A percentile compares a stretch with the other conserved stretches of the same genome.
Evolutionary conservation across 176 grass and related monocot genomes (phyloP).

Genomic region (Oryza glaberrima): DNA sequence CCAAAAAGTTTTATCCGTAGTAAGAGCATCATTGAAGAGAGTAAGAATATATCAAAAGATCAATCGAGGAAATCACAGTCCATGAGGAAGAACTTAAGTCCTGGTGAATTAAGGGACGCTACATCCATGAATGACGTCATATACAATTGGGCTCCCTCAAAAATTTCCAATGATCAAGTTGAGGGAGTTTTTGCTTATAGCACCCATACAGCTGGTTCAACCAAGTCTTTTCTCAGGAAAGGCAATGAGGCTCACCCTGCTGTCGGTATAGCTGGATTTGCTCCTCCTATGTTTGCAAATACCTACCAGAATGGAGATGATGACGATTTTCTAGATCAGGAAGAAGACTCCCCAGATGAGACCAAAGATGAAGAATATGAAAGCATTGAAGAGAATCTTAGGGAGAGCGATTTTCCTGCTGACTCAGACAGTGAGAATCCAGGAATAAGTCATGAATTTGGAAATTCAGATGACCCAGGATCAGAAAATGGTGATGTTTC

Average conservation of each 20-base stretch:
- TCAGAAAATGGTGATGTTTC: conserved; percentile 69
- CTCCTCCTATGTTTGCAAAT: conserved; percentile 50
- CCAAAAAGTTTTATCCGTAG: conserved; percentile 68
- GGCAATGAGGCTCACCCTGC: conserved; percentile 47
- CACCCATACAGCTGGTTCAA: conserved; percentile 42
- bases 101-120: conserved; percentile 74
- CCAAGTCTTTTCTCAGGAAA: conserved; percentile 63
- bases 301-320: conserved; percentile 46
- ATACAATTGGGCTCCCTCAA: conserved; percentile 47
- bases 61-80: conserved; percentile 72
- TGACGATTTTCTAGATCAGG: conserved; percentile 63
- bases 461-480: conserved; percentile 77
- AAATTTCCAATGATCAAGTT: conserved; percentile 48
- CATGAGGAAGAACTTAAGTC: conserved; percentile 72
- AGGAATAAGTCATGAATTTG: conserved; percentile 53
- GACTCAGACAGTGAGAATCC: conserved; percentile 86
- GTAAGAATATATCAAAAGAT: conserved; percentile 70
- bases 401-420: conserved; percentile 63
- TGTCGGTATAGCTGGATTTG: conserved; percentile 45
- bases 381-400: conserved; percentile 71
- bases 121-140: conserved; percentile 62
- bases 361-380: conserved; percentile 83
- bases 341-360: conserved; percentile 55
- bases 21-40: conserved; percentile 83
- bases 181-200: conserved; percentile 44